Percentiles rank a stretch among this genome's conserved stretches.
phyloP scores from a whole-genome alignment of 1,284 basidiomycete species.

The Somion occarium region DNA sequence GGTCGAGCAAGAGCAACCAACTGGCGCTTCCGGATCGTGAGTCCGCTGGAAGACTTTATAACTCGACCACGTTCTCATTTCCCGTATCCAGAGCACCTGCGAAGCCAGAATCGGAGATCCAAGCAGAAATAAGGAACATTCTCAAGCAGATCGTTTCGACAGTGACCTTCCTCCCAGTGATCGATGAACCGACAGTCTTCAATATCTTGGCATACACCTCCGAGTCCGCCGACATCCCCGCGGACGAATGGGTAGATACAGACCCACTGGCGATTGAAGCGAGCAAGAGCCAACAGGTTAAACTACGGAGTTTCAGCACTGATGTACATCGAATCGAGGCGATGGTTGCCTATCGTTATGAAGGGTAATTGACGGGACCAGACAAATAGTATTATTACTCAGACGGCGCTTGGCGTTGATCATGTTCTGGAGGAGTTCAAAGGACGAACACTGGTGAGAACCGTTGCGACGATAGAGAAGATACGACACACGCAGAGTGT shows the following conservation, averaged over 20 bases:
- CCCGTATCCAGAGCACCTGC: conserved; percentile 44
- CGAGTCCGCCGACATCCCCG: conserved; percentile 83
- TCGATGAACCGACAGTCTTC: conserved; percentile 93
- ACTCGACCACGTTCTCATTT: conserved; percentile 6
- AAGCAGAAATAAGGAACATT: conserved; percentile 96
- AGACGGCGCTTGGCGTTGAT: neutral
- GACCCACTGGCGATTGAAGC: conserved; percentile 94
- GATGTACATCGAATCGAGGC: conserved; percentile 89
- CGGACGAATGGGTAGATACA: conserved; percentile 91
- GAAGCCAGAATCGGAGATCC: conserved; percentile 89
- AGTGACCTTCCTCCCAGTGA: conserved; percentile 93
- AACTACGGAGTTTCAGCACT: conserved; percentile 86
- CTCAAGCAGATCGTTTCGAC: conserved; percentile 98
- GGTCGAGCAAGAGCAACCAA: conserved; percentile 46
- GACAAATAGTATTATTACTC: no score
- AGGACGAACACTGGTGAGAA: neutral
- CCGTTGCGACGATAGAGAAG: neutral
- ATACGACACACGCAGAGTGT: neutral
- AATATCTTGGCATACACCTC: conserved; percentile 95
- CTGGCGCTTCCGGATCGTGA: conserved; percentile 45
- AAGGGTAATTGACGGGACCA: conserved; percentile 33
- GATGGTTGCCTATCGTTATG: conserved; percentile 83
- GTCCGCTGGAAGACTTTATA: conserved; percentile 16
- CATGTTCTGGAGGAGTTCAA: neutral
- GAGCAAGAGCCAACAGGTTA: conserved; percentile 94